Evolutionary conservation across 305 asterid genomes (phyloP).

Genomic region (Fraxinus ornus): DNA sequence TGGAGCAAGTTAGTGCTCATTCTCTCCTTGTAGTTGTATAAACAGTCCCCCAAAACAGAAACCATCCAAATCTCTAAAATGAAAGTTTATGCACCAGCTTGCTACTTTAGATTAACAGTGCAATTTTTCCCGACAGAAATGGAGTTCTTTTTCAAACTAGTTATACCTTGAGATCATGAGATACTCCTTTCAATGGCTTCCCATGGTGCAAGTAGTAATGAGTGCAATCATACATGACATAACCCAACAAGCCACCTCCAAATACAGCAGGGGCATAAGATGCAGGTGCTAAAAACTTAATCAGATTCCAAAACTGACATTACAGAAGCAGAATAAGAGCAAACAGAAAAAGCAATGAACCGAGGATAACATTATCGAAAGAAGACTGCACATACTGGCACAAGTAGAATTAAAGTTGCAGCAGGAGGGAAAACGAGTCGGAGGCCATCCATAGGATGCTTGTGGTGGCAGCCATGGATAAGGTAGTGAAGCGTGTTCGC

Average conservation of each 20-base stretch:
- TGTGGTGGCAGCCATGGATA: conserved; percentile 94
- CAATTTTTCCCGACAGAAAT: neutral
- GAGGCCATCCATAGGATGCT: conserved; percentile 93
- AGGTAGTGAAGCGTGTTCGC: conserved; percentile 83
- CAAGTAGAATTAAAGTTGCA: conserved; percentile 62
- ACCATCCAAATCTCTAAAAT: neutral
- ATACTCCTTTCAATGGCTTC: conserved; percentile 51
- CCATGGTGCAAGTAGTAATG: conserved; percentile 83
- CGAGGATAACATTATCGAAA: neutral
- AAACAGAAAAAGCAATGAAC: neutral
- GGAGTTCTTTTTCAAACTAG: neutral
- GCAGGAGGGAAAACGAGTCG: conserved; percentile 92
- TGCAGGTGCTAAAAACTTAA: conserved; percentile 48
- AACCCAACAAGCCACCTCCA: conserved; percentile 72
- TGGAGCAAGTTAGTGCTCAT: neutral
- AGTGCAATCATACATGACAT: conserved; percentile 69
- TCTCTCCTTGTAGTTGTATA: neutral
- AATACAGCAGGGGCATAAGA: conserved; percentile 48
- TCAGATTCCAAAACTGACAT: conserved; percentile 50
- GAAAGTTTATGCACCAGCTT: neutral
- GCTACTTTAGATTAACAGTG: neutral
- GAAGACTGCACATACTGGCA: conserved; percentile 48
- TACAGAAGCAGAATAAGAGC: neutral
- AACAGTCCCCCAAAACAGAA: neutral
- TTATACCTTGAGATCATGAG: conserved; percentile 57